Percentiles rank a stretch among this genome's conserved stretches.
phyloP scores from a whole-genome alignment of 257 asterid genomes.

The Cinchona pubescens region DNA sequence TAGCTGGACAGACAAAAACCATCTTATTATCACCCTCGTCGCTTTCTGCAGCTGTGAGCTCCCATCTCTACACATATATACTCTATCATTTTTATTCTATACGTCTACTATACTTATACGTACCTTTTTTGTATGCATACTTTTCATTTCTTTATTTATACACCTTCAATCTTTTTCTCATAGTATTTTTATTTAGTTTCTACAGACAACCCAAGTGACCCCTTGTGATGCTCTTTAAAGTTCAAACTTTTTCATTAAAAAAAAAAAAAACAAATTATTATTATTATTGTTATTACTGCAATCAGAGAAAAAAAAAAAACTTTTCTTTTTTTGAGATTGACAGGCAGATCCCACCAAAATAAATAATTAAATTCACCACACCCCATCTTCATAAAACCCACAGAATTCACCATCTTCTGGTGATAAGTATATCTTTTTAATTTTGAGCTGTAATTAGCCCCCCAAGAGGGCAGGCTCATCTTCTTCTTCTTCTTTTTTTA shows the following conservation, averaged over 20 bases:
- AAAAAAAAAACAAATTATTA: conserved; percentile 8
- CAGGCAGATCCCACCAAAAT: conserved; percentile 96
- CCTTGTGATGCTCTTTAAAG: conserved; percentile 24
- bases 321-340: conserved; percentile 51
- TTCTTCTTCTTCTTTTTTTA: background rate
- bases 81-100: background rate
- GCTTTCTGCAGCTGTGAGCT: conserved; percentile 53
- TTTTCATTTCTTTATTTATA: background rate
- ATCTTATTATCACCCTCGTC: conserved; percentile 76
- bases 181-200: conserved; percentile 11
- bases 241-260: conserved; percentile 14
- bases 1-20: conserved; percentile 89
- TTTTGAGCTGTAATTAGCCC: conserved; percentile 34
- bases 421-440: conserved; percentile 35
- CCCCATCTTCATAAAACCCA: conserved; percentile 69
- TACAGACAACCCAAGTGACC: conserved; percentile 27
- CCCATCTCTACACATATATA: background rate
- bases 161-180: background rate
- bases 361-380: conserved; percentile 86
- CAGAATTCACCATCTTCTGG: conserved; percentile 72
- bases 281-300: background rate
- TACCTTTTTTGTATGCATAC: background rate
- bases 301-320: conserved; percentile 20
- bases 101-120: background rate
- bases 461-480: conserved; percentile 14